These are phyloP conservation scores for Eucalyptus erythrocorys DNA, from an alignment of 345 rosid genomes.

Conservation along the genomic window DNA sequence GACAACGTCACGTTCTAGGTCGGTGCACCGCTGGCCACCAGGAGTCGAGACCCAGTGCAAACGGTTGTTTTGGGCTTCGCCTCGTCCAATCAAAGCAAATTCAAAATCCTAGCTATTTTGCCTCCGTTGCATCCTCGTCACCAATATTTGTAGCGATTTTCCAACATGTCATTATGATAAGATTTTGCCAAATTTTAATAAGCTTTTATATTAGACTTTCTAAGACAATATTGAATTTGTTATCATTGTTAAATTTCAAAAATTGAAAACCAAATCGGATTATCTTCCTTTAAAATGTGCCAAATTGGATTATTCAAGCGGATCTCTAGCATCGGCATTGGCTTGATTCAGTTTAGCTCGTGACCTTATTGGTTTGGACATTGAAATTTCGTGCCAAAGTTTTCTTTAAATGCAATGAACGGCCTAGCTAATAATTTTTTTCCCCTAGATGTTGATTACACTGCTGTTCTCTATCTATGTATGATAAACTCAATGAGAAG, in stretches of 20 bases:
- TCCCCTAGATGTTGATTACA: neutral
- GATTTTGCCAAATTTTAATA: neutral
- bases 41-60: neutral
- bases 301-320: neutral
- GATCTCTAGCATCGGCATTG: neutral
- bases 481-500: neutral
- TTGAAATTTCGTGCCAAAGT: neutral
- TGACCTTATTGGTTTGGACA: neutral
- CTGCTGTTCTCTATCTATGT: neutral
- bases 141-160: neutral
- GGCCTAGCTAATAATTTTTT: neutral
- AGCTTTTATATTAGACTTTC: neutral
- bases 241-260: neutral
- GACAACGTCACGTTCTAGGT: neutral
- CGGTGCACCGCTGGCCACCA: neutral
- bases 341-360: neutral
- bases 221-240: neutral
- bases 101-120: neutral
- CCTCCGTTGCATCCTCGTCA: neutral
- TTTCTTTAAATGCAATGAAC: neutral
- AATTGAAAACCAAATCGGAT: neutral
- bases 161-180: neutral
- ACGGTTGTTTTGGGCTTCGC: neutral
- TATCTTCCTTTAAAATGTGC: too few relatives aligned
- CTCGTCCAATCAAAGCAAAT: neutral